Conservation (phyloP, 148 eudicot genomes). For the Cornus controversa region DNA sequence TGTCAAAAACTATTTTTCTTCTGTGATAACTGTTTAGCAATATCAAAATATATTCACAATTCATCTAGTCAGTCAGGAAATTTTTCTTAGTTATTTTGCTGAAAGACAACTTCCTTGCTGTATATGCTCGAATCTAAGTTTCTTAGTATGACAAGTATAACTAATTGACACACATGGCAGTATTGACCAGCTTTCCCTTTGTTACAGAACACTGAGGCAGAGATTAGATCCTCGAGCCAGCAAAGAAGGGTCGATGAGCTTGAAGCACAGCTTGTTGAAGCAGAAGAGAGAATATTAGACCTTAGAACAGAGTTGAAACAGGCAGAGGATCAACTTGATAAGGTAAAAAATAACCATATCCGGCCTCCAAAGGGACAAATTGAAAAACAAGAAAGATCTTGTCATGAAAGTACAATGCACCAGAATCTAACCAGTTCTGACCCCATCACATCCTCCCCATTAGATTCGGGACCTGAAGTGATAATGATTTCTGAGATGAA, state of each 20-base stretch:
- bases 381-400: constrained; percentile 12
- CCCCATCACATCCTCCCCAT: background rate
- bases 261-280: constrained; percentile 64
- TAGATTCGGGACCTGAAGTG: constrained; percentile 4
- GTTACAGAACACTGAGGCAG: constrained; percentile 47
- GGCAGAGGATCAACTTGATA: constrained; percentile 37
- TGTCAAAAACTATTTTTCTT: background rate
- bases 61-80: background rate
- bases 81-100: background rate
- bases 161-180: background rate
- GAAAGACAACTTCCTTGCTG: background rate
- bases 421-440: constrained; percentile 12
- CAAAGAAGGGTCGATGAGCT: constrained; percentile 55
- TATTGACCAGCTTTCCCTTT: background rate
- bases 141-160: background rate
- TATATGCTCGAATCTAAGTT: background rate
- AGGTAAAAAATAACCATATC: constrained; percentile 25
- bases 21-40: background rate
- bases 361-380: constrained; percentile 6
- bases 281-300: constrained; percentile 61
- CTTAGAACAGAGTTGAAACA: constrained; percentile 51
- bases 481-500: constrained; percentile 4
- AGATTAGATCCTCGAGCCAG: constrained; percentile 37
- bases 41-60: background rate
- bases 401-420: constrained; percentile 5